A percentile compares a stretch with the other conserved stretches of the same genome.
phyloP scores from a whole-genome alignment of 208 protist genomes.

The Leishmania major region DNA sequence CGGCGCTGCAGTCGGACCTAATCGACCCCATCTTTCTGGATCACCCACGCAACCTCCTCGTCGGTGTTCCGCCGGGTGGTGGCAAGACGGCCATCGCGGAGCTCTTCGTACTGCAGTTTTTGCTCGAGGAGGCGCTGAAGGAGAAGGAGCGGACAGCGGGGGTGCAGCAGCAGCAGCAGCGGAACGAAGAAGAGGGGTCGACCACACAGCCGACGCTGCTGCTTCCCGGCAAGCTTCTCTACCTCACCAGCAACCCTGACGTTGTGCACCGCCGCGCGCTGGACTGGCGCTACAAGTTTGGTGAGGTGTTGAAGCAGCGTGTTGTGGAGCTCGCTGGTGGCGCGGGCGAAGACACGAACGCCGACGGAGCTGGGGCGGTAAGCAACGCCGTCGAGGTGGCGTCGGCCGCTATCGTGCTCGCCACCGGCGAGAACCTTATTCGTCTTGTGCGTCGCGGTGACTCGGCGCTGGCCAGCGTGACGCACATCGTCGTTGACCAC shows the following conservation, averaged over 20 bases:
- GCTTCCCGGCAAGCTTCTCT: constrained; percentile 62
- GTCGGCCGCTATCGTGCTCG: constrained; percentile 63
- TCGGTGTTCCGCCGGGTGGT: constrained; percentile 94
- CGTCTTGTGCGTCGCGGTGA: constrained; percentile 53
- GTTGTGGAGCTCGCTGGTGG: constrained; percentile 48
- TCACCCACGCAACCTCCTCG: constrained; percentile 94
- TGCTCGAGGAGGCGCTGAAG: constrained; percentile 60
- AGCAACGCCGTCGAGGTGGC: constrained; percentile 25
- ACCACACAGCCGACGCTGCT: not conserved
- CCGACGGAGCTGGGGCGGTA: not conserved
- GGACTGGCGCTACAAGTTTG: constrained; percentile 87
- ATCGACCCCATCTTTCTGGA: constrained; percentile 94
- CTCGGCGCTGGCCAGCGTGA: constrained; percentile 52
- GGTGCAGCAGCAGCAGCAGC: not conserved
- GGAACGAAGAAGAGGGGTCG: not conserved
- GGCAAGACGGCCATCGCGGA: constrained; percentile 96
- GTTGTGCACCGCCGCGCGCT: constrained; percentile 73
- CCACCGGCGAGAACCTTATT: constrained; percentile 50
- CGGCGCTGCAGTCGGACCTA: constrained; percentile 95
- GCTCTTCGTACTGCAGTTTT: constrained; percentile 84
- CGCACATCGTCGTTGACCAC: constrained; percentile 84
- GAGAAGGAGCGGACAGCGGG: constrained; percentile 18
- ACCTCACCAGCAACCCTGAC: constrained; percentile 75
- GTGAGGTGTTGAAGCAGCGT: constrained; percentile 58
- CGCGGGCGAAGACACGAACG: not conserved